phyloP scores from a whole-genome alignment of 768 basidiomycete genomes.

The Butyriboletus loyo region DNA sequence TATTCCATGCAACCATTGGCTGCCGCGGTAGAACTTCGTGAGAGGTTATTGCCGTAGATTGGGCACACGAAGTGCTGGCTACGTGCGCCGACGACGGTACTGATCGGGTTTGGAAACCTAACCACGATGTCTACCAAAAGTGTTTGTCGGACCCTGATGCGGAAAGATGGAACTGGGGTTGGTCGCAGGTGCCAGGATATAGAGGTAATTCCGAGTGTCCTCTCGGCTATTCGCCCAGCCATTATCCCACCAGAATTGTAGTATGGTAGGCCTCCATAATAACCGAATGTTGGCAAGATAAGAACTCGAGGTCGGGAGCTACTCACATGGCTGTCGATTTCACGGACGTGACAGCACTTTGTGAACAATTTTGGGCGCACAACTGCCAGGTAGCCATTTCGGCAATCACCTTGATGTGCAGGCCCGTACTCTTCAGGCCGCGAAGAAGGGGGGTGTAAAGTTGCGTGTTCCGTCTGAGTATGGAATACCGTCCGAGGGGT shows the following conservation, averaged over 20 bases:
- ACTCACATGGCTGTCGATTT: slow-evolving; percentile 12
- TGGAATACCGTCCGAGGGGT: slow-evolving; percentile 17
- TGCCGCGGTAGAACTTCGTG: slow-evolving; percentile 50
- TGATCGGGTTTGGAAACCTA: slow-evolving; percentile 80
- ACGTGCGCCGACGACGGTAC: slow-evolving; percentile 80
- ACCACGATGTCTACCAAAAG: slow-evolving; percentile 52
- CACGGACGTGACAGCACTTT: slow-evolving; percentile 6
- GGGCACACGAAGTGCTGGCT: slow-evolving; percentile 64
- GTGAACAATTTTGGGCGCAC: slow-evolving; percentile 14
- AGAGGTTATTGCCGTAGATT: slow-evolving; percentile 81
- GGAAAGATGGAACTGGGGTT: slow-evolving; percentile 70
- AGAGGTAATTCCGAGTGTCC: neutral
- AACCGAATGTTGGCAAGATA: neutral
- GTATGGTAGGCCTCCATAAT: neutral
- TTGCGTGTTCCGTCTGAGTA: slow-evolving; percentile 33
- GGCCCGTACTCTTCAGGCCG: slow-evolving; percentile 24
- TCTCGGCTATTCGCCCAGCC: neutral
- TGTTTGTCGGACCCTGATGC: slow-evolving; percentile 58
- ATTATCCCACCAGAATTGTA: neutral
- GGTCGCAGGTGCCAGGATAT: slow-evolving; percentile 41
- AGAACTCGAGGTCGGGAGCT: neutral
- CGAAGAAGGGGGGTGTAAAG: slow-evolving; percentile 28
- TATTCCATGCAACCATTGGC: slow-evolving; percentile 13
- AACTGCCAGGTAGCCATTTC: slow-evolving; percentile 28
- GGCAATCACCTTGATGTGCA: slow-evolving; percentile 21